A percentile compares a stretch with the other conserved stretches of the same genome.
These are phyloP conservation scores for Tylopilus intermedius DNA, from an alignment of 768 basidiomycete genomes.

Conservation along the genomic window DNA sequence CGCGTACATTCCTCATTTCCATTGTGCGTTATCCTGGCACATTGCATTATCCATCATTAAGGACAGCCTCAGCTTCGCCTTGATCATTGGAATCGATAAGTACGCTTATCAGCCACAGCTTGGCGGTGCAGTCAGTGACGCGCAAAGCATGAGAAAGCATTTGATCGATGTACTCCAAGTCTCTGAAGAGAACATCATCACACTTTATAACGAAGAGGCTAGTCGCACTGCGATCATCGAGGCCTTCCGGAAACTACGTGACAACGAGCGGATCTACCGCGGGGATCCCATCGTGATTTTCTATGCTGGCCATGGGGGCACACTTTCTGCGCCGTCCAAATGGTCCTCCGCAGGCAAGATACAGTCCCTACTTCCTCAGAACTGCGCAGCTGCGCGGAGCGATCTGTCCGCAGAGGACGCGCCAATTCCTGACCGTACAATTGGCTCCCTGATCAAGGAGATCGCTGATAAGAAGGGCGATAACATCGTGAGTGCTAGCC, in stretches of 20 bases:
- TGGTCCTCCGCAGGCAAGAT: constrained; percentile 18
- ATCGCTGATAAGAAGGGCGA: constrained; percentile 37
- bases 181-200: constrained; percentile 31
- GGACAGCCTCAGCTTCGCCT: constrained; percentile 24
- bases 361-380: constrained; percentile 31
- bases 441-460: constrained; percentile 34
- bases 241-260: constrained; percentile 20
- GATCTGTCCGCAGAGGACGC: neutral
- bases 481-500: constrained; percentile 35
- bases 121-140: constrained; percentile 27
- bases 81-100: constrained; percentile 42
- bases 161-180: constrained; percentile 29
- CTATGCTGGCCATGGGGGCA: constrained; percentile 42
- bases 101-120: constrained; percentile 31
- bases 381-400: constrained; percentile 5
- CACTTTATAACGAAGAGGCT: constrained; percentile 35
- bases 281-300: constrained; percentile 39
- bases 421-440: constrained; percentile 41
- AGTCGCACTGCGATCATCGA: constrained; percentile 33
- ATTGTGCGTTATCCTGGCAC: neutral
- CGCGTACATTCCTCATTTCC: neutral
- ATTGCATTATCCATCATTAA: neutral
- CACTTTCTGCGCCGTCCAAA: constrained; percentile 29
- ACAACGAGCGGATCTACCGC: constrained; percentile 24
- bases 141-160: constrained; percentile 34